These are phyloP conservation scores for Podospora fimiseda DNA, from an alignment of 495 filamentous ascomycete species.

Conservation along the genomic window DNA sequence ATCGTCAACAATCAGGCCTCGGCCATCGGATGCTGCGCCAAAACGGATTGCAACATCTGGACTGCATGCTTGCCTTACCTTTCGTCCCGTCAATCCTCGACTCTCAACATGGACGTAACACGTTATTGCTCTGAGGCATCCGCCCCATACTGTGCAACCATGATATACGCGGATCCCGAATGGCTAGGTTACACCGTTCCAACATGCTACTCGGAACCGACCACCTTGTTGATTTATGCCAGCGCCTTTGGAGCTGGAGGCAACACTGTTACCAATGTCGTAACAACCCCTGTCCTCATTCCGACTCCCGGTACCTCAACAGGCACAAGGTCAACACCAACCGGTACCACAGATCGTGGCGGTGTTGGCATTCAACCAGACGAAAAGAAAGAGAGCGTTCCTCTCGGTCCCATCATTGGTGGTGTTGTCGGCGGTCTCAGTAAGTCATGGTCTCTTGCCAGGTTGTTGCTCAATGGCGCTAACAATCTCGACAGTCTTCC, in stretches of 20 bases:
- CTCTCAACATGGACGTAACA: constrained; percentile 5
- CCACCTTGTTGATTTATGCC: neutral
- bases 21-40: constrained; percentile 15
- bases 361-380: constrained; percentile 4
- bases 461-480: neutral
- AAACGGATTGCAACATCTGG: constrained; percentile 4
- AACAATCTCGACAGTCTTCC: constrained; percentile 15
- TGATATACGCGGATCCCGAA: constrained; percentile 1
- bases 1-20: constrained; percentile 3
- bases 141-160: neutral
- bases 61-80: constrained; percentile 5
- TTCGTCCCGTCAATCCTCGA: neutral
- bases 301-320: too few species aligned
- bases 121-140: neutral
- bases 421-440: constrained; percentile 43
- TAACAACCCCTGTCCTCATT: neutral
- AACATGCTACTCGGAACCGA: neutral
- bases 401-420: constrained; percentile 39
- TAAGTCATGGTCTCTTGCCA: neutral
- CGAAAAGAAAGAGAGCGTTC: neutral
- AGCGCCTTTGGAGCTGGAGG: neutral
- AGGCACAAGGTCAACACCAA: neutral
- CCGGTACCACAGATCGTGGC: neutral
- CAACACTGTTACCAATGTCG: neutral
- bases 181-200: constrained; percentile 10